Evolutionary conservation across 306 rosid species (phyloP), one percentile per base, ranked within the genome.

Genomic region (Sindora glabra): DNA sequence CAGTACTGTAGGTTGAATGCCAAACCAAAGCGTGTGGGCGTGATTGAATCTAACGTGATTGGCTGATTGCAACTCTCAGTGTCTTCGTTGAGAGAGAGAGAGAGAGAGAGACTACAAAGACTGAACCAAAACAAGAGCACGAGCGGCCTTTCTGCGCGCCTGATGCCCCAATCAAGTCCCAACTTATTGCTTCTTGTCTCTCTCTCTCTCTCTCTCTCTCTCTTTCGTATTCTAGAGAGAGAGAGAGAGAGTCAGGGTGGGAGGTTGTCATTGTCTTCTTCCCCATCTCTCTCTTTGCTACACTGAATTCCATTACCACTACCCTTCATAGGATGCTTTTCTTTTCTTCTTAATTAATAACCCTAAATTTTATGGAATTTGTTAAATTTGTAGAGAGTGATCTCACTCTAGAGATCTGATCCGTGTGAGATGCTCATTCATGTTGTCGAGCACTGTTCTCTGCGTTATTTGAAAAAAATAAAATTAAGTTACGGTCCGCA

Each of bases 1-100:
- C 22, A 74, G 83, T 68, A 85, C 5, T 84, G 97, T 87, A 47
- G 72, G 71, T 87, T 80, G 95, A 90, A 90, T 77, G 94, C 94
- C 85, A 55, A 87, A 87, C 95, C 94, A 42, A 40, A 62, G 62
- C 56, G 89, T 74, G 89, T 86, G 95, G 94, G 95, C 77, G 36
- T 83, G 70, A 68, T 22, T 71, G 71, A 64, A 23, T 34, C 63
- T 14, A 53, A 34, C 38, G 53, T 58, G 66, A 30, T 12, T 23
- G 19, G n/a, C n/a, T n/a, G n/a, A n/a, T n/a, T n/a, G n/a, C n/a
- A n/a, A n/a, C n/a, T n/a, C n/a, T n/a, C n/a, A n/a, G n/a, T n/a
- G n/a, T n/a, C n/a, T n/a, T n/a, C n/a, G n/a, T n/a, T 34, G 32
- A 2, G 58, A 62, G 32, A 40, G 39, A 22, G 26, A 10, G 15